Percentiles rank a stretch among this genome's conserved stretches.
phyloP scores from a whole-genome alignment of 345 rosid genomes.

The Carallia brachiata region DNA sequence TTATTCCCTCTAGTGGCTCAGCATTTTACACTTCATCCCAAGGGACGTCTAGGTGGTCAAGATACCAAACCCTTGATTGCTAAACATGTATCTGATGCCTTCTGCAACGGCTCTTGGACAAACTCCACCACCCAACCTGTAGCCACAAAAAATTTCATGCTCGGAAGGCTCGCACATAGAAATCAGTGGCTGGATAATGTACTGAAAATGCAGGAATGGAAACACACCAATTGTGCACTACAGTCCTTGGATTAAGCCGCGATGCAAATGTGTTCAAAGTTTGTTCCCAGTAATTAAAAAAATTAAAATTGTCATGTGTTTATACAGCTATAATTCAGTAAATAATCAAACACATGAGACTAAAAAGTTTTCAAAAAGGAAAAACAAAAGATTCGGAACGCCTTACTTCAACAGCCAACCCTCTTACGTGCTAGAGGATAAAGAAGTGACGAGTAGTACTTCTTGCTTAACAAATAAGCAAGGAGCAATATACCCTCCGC shows the following conservation, averaged over 20 bases:
- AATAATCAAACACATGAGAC: not conserved
- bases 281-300: slow-evolving; percentile 64
- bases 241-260: slow-evolving; percentile 73
- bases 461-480: not conserved
- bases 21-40: slow-evolving; percentile 71
- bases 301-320: slow-evolving; percentile 6
- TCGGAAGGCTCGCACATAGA: not conserved
- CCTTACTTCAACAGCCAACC: not conserved
- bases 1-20: slow-evolving; percentile 80
- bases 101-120: slow-evolving; percentile 80
- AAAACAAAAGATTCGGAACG: not conserved
- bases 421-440: too few species aligned
- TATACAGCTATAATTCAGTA: not conserved
- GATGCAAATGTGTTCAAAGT: slow-evolving; percentile 65
- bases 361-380: not conserved
- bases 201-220: slow-evolving; percentile 1
- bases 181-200: slow-evolving; percentile 1
- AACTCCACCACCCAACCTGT: slow-evolving; percentile 82
- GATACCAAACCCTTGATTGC: slow-evolving; percentile 93
- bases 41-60: slow-evolving; percentile 82
- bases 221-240: slow-evolving; percentile 85
- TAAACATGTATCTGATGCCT: slow-evolving; percentile 86
- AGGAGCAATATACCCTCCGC: too few species aligned
- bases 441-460: not conserved
- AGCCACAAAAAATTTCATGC: not conserved